Base-by-base conservation (phyloP, 768 basidiomycete species). In the Boletus sensibilis region DNA sequence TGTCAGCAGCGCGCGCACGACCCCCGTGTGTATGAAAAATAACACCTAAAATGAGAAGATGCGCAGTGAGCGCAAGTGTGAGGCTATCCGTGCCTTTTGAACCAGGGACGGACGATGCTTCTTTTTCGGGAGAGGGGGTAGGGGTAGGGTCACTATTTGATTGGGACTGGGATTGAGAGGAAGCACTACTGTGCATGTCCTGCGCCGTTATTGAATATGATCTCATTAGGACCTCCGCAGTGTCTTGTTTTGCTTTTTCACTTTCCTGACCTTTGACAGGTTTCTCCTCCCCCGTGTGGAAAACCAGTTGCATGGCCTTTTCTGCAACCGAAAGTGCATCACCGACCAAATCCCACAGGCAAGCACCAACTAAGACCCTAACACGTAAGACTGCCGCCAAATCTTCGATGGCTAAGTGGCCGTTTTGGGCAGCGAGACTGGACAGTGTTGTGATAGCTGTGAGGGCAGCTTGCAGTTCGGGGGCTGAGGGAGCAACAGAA, bases 21-120 rank as follows among this genome's bases (percentile, higher is more conserved):
- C 87, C 87, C 0, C 72, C 70, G 59, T 88, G 84, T 0, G 87
- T 87, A 61, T 83, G 76, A 63, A 80, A 88, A 21, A 85, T 68
- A 10, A 88, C 75, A 4, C 82, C 78, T 21, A 89, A 71, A 47
- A 89, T 78, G 23, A 92, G 82, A 10, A 82, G 68, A 62, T 91
- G 87, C 4, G 87, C 72, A 3, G 76, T 77, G 59, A 83, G 75
- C 1, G 76, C 63, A 3, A 72, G 64, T 42, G 74, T 78, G 42
- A 76, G 65, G 39, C 63, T 23, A 50, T 74, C 74, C 13, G 29
- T 55, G n/a, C 58, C 42, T 27, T 69, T 72, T 31, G 68, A 63
- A 7, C 52, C 41, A 29, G 65, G 54, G 14, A 54, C 20, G 10
- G 49, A 27, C 14, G 44, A 4, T 7, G 31, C 13, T n/a, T 31